Evolutionary conservation across 2,329 filamentous ascomycete genomes (phyloP), one percentile per base, ranked within the genome.

Genomic region (Paramyrothecium roridum): DNA sequence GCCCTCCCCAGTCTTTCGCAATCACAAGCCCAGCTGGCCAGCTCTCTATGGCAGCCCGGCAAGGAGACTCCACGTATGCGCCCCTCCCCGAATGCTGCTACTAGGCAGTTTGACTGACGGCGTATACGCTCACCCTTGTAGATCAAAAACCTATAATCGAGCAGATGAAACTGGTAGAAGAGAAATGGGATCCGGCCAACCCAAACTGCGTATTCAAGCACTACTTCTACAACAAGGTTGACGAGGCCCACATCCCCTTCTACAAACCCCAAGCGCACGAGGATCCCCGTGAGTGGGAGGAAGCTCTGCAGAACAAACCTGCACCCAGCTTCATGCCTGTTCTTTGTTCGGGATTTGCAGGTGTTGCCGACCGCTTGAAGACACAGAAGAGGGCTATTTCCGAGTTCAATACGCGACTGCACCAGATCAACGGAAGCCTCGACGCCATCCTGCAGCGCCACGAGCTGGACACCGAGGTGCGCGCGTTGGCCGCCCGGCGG

Each of bases 151-250:
- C 86, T 50, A 82, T 93, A 48, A 80, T 85, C 20, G 87, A 92
- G 55, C 90, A 93, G 70, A 89, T 93, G 70, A 78, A 81, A 57
- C 78, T 85, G 23, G 80, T 95, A 45, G 76, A 84, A 52, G 78
- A 84, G 57, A 92, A 93, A 74, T 95, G 90, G 90, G 80, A 89
- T 58, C 86, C 89, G 1, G 72, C 79, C 23, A 82, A 80, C 68
- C 80, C 84, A 21, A 85, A 84, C 67, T 92, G 89, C 64, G 84
- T 83, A 26, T 91, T 95, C 76, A 89, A 91, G 70, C 80, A 89
- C 67, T 93, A 93, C 76, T 91, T 95, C 70, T 96, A 95, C 80
- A 95, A 95, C 74, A 86, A 90, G 61, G 89, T 93, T 59, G 86
- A 89, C 59, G 84, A 89, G 65, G 82, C 84, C 52, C 82, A 83